Conservation (phyloP, 1,139 yeast genomes). For the Zhuliangozyma parablackwelliae region DNA sequence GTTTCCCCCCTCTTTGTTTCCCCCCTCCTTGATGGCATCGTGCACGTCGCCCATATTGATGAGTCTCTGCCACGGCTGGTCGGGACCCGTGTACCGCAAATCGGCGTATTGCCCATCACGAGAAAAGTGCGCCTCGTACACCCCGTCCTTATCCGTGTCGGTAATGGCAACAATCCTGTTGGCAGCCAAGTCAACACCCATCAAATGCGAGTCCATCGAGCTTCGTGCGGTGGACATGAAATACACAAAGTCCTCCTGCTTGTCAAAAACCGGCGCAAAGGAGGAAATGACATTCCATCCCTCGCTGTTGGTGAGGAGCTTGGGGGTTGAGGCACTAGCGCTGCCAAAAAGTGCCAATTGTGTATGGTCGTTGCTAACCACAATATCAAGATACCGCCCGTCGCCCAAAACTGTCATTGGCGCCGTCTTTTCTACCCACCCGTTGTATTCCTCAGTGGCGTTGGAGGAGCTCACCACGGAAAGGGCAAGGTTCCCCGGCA, state of each 20-base stretch:
- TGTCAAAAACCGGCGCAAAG: conserved; percentile 49
- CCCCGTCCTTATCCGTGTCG: conserved; percentile 21
- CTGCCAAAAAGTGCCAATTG: conserved; percentile 68
- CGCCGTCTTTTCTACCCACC: conserved; percentile 51
- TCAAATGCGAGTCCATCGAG: conserved; percentile 27
- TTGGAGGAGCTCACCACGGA: conserved; percentile 22
- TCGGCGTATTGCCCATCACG: conserved; percentile 51
- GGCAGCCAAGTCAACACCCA: conserved; percentile 21
- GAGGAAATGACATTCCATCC: conserved; percentile 62
- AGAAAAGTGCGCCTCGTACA: conserved; percentile 42
- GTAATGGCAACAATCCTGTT: conserved; percentile 17
- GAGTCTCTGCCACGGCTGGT: conserved; percentile 59
- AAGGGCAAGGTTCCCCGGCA: conserved; percentile 9
- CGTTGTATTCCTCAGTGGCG: conserved; percentile 42
- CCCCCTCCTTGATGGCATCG: conserved; percentile 13
- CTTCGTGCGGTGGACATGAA: conserved; percentile 53
- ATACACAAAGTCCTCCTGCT: conserved; percentile 49
- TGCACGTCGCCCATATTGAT: conserved; percentile 40
- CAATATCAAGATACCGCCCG: conserved; percentile 68
- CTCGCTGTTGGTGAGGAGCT: conserved; percentile 49
- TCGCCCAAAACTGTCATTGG: conserved; percentile 27
- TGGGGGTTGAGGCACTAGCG: conserved; percentile 31
- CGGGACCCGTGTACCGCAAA: conserved; percentile 60
- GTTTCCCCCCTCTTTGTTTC: background rate
- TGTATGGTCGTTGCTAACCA: conserved; percentile 56